Base-by-base conservation (phyloP, 495 filamentous ascomycete genomes). In the Lindgomyces ingoldianus region DNA sequence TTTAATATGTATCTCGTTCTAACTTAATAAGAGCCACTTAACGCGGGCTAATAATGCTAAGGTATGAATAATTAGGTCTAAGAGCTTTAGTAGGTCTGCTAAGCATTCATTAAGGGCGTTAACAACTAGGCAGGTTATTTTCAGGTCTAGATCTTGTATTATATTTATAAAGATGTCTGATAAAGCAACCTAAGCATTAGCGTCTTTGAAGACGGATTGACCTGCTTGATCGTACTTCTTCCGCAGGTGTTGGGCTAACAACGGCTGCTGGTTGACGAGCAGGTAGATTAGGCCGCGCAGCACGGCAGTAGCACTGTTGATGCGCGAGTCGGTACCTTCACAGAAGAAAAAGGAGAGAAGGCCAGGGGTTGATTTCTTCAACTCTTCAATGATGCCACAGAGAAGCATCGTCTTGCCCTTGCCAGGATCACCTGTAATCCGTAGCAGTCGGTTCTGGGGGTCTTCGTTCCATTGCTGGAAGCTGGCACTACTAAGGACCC, bases 1-100 rank as follows among this genome's bases (percentile, higher is more conserved):
- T 57, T 76, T 72, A 53, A 80, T 78, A 11, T 65, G 30, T 0
- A 59, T 71, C 58, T 61, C 57, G 61, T 79, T 79, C 21, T 76
- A 74, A 45, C 78, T 62, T 47, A 39, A 62, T 8, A 55, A 76
- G 39, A 82, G 63, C 76, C 71, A 78, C 55, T 78, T 80, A 58
- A 79, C 67, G 25, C 50, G 62, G 8, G 64, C 33, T 16, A 44
- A 62, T 24, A 24, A 22, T 11, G 55, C 56, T 11, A 39, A 62
- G 4, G 21, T 45, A 19, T 62, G 22, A 24, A 53, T 33, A 22
- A 61, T 27, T 8, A 61, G 45, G 24, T 61, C 58, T 44, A 61
- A 27, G n/a, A 61, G 58, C 42, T 44, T 61, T 52, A 25, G 58
- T 11, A 67, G 27, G 21, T 52, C 47, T 3, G 47, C 22, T 16